Evolutionary conservation across 2,329 filamentous ascomycete species (phyloP), one percentile per base, ranked within the genome.

Genomic region (Aspergillus cejpii): DNA sequence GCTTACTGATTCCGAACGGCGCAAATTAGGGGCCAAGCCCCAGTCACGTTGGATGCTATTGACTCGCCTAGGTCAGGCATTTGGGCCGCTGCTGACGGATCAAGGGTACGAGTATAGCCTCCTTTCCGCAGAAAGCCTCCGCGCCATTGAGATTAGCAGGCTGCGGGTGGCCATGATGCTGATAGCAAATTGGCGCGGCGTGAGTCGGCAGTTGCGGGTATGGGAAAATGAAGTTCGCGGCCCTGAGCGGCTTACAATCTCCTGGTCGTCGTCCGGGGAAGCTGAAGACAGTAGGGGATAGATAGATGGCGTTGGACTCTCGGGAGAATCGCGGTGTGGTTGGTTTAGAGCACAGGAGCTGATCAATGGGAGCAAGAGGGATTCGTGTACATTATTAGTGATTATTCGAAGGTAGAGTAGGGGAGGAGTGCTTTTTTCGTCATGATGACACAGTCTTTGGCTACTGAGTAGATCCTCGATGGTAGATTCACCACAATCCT

Each of bases 71-170:
- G 60, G 54, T 34, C 50, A 56, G 28, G 53, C 57, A 12, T 63
- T 70, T 49, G 63, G 61, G 21, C 60, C 61, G 39, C 52, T 69
- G 3, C 49, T 70, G 34, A 55, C 51, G n/a, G 54, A 56, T 36
- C 31, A 40, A 15, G 43, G 42, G 15, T 39, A 41, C 20, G 45
- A 45, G 19, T 41, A 48, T 8, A 43, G 31, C 11, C 10, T 17
- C 11, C 17, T 11, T 17, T 15, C 43, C 37, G 42, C 28, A 20
- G 50, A 53, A 26, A 41, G 44, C 36, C 45, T 44, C 45, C 37
- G 34, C 10, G 39, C 43, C n/a, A 50, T 60, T 39, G 53, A 63
- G 44, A 48, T 60, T 11, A 55, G 63, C 14, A 52, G 57, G 15
- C 54, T 58, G 21, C 54, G 58, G 21, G 60, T 69, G 21, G 57